These are phyloP conservation scores for Begonia peltatifolia DNA, from an alignment of 306 rosid genomes.

Conservation along the genomic window DNA sequence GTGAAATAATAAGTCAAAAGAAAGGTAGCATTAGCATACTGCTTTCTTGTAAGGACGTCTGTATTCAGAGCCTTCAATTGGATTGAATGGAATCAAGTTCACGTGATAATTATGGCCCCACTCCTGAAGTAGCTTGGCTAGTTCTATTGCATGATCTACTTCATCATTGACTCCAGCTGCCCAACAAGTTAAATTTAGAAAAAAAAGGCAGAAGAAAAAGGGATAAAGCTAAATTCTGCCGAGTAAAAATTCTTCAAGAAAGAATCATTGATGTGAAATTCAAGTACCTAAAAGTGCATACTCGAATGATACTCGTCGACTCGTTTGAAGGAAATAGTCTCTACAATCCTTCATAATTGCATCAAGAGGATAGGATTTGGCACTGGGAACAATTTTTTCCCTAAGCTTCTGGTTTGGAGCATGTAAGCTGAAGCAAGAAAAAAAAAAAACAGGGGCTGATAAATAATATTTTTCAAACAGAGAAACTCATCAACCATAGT, in stretches of 20 bases:
- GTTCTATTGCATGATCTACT: conserved; percentile 70
- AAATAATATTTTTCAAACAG: background rate
- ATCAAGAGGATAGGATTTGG: conserved; percentile 78
- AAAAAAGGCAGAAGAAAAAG: background rate
- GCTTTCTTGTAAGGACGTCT: conserved; percentile 73
- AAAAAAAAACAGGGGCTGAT: conserved; percentile 1
- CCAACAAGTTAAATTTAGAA: conserved; percentile 8
- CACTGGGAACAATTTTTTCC: conserved; percentile 90
- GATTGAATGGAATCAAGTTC: conserved; percentile 92
- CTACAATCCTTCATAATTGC: conserved; percentile 81
- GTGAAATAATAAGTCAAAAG: no score
- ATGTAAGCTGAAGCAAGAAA: conserved; percentile 51
- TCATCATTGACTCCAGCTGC: conserved; percentile 91
- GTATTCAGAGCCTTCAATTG: conserved; percentile 83
- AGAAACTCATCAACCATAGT: no score
- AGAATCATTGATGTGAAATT: conserved; percentile 4
- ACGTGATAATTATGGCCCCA: conserved; percentile 67
- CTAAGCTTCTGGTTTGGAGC: conserved; percentile 97
- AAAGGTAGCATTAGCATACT: conserved; percentile 22
- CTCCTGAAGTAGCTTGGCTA: conserved; percentile 58
- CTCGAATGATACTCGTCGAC: conserved; percentile 77
- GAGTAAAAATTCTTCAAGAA: no score
- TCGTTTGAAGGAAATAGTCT: conserved; percentile 59
- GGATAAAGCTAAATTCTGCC: background rate
- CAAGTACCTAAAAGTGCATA: conserved; percentile 87